Base-by-base conservation (phyloP, 345 rosid species). In the Murraya koenigii region DNA sequence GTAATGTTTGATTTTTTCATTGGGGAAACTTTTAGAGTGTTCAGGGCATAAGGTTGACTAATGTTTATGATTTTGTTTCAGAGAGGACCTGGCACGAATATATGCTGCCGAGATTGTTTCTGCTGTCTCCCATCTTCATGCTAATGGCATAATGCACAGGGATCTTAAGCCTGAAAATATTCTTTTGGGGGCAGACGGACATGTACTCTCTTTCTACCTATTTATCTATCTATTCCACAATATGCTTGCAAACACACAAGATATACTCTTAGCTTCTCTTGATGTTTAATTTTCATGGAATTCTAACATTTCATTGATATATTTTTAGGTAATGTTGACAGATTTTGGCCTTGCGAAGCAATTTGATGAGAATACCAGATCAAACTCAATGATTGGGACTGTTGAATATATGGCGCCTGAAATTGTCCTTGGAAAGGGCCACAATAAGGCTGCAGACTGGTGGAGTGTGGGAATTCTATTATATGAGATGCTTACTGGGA, bases 141-240 rank as follows among this genome's bases (percentile, higher is more conserved):
- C 88, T 86, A 93, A 95, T 67, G 98, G 97, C 78, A 89, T 95
- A 74, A 95, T 95, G 99, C 99, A 95, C 81, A 90, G 99, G 84
- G 99, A 95, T 83, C 94, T 95, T 25, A 95, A 95, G 81, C 99
- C 99, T 3, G 99, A 95, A 83, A 95, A 95, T 81, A 89, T 95
- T 78, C 89, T 95, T 36, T 71, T 95, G 89, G 97, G 87, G 84
- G 86, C 79, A 23, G 97, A 95, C 72, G 99, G 98, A 78, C 98
- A 95, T 75, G 97, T 95, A 88, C 71, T 47, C 77, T 74, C 80
- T 62, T 66, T 74, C 64, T 63, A 73, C 72, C 79, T 60, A 68
- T 74, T 47, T 74, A 20, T 61, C 33, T 38, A 26, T 61, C 15
- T 5, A 20, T 62, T 39, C 41, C n/a, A 15, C 28, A 65, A 32